These are phyloP conservation scores for Phyllosticta capitalensis DNA, from an alignment of 2,329 filamentous ascomycete genomes.

Conservation along the genomic window DNA sequence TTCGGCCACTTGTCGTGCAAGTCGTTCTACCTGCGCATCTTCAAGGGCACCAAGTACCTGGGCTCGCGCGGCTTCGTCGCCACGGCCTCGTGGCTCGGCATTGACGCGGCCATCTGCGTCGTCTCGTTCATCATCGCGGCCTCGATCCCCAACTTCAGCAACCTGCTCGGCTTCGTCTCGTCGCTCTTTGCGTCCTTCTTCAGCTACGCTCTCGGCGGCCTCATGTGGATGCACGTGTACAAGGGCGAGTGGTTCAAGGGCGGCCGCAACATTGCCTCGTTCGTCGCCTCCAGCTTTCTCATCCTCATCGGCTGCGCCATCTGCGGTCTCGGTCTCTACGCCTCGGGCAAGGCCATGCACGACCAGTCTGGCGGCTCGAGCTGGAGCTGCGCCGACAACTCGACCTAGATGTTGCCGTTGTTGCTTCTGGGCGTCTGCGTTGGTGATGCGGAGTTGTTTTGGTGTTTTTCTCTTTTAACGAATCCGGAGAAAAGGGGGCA, in stretches of 20 bases:
- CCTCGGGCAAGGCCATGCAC: slow-evolving; percentile 13
- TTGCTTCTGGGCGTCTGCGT: not conserved
- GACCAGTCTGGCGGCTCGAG: not conserved
- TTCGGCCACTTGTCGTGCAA: slow-evolving; percentile 60
- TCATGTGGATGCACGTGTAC: slow-evolving; percentile 30
- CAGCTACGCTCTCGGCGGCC: slow-evolving; percentile 38
- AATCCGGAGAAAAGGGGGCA: not conserved
- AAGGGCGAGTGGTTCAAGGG: slow-evolving; percentile 35
- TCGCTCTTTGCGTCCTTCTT: slow-evolving; percentile 60
- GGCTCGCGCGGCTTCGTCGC: slow-evolving; percentile 38
- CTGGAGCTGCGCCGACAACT: slow-evolving; percentile 10
- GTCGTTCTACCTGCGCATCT: slow-evolving; percentile 54
- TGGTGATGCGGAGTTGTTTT: not conserved
- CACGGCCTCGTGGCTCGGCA: slow-evolving; percentile 24
- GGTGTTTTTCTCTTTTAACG: not conserved
- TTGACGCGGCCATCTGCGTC: slow-evolving; percentile 45
- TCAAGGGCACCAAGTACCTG: slow-evolving; percentile 34
- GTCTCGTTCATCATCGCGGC: slow-evolving; percentile 61
- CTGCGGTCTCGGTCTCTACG: slow-evolving; percentile 34
- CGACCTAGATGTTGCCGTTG: not conserved
- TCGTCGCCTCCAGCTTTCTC: slow-evolving; percentile 20
- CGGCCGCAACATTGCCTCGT: slow-evolving; percentile 23
- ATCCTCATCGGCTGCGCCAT: slow-evolving; percentile 25
- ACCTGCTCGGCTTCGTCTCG: slow-evolving; percentile 54
- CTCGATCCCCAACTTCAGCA: slow-evolving; percentile 62